Conservation (phyloP, 495 filamentous ascomycete genomes). For the Jackrogersella minutella region DNA sequence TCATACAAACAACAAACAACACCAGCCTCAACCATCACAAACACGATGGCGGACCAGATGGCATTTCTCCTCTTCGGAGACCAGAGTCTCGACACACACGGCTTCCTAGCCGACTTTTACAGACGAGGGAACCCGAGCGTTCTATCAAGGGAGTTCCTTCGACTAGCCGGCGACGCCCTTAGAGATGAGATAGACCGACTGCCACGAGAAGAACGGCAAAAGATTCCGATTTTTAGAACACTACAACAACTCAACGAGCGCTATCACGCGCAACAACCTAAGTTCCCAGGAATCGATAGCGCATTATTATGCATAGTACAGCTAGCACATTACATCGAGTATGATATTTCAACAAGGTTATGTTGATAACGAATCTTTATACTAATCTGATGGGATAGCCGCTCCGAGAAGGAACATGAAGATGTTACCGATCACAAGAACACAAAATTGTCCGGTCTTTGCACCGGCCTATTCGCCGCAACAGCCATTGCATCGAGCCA, state of each 20-base stretch:
- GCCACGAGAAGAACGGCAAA: conserved; percentile 63
- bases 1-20: conserved; percentile 22
- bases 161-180: conserved; percentile 67
- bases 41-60: conserved; percentile 54
- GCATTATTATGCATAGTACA: conserved; percentile 75
- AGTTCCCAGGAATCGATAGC: conserved; percentile 70
- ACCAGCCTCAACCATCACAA: conserved; percentile 27
- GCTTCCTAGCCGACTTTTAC: conserved; percentile 68
- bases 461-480: conserved; percentile 76
- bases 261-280: conserved; percentile 65
- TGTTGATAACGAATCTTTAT: conserved; percentile 8
- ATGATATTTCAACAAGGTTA: conserved; percentile 42
- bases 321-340: conserved; percentile 80
- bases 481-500: conserved; percentile 73
- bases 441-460: conserved; percentile 68
- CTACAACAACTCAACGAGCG: conserved; percentile 74
- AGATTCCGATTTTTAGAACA: conserved; percentile 73
- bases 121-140: conserved; percentile 69
- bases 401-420: conserved; percentile 55
- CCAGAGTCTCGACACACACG: conserved; percentile 76
- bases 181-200: conserved; percentile 69
- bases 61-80: conserved; percentile 75
- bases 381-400: conserved; percentile 47
- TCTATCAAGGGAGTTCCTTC: conserved; percentile 70
- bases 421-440: conserved; percentile 52